Conservation (phyloP, 129 eudicot genomes). For the sunflower (Helianthus annuus) region HanXRQr2.0-SUNRISE NC_035435.2:37887920-37888419, state of each 20-base stretch:
- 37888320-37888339: slow-evolving; percentile 44
- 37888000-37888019: too few species aligned
- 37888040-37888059: too few species aligned
- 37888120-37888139: slow-evolving; percentile 71
- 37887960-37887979: too few species aligned
- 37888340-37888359: slow-evolving; percentile 63
- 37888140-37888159: slow-evolving; percentile 74
- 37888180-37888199: slow-evolving; percentile 42
- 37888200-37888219: slow-evolving; percentile 51
- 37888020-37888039: too few species aligned
- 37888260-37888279: slow-evolving; percentile 82
- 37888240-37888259: slow-evolving; percentile 67
- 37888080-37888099: slow-evolving; percentile 72
- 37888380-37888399: slow-evolving; percentile 1
- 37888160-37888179: slow-evolving; percentile 69
- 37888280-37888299: slow-evolving; percentile 60
- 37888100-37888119: slow-evolving; percentile 69
- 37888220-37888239: slow-evolving; percentile 89
- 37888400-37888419: too few species aligned
- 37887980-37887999: too few species aligned
- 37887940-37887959: too few species aligned
- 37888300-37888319: slow-evolving; percentile 62
- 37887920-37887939: too few species aligned
- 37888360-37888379: slow-evolving; percentile 20
- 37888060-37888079: too few species aligned